These are phyloP conservation scores for Phyllosticta citribraziliensis DNA, from an alignment of 2,329 filamentous ascomycete species.

Conservation along the genomic window DNA sequence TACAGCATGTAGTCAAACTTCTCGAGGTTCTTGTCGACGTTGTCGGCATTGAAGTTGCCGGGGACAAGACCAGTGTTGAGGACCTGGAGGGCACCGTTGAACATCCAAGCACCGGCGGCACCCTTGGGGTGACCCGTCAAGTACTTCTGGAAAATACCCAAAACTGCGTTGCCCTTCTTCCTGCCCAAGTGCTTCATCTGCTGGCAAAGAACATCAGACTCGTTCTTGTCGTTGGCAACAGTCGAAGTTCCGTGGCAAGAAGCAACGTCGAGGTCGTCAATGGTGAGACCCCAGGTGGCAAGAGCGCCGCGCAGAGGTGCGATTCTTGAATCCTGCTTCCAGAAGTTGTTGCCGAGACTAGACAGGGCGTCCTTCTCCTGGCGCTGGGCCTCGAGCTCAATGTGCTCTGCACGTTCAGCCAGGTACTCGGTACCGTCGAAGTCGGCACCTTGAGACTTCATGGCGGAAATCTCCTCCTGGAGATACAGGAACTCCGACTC, in stretches of 20 bases:
- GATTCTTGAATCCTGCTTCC: slow-evolving; percentile 90
- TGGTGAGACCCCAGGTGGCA: slow-evolving; percentile 94
- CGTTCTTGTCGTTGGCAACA: slow-evolving; percentile 98
- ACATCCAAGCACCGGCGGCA: slow-evolving; percentile 98
- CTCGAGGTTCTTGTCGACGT: slow-evolving; percentile 93
- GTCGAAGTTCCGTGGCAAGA: slow-evolving; percentile 99
- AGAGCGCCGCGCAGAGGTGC: slow-evolving; percentile 91
- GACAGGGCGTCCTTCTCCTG: slow-evolving; percentile 89
- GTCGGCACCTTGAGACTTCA: slow-evolving; percentile 62
- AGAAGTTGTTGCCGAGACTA: slow-evolving; percentile 96
- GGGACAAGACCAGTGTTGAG: slow-evolving; percentile 90
- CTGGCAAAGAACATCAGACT: slow-evolving; percentile 93
- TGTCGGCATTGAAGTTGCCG: slow-evolving; percentile 94
- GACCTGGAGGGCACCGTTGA: slow-evolving; percentile 95
- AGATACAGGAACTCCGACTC: slow-evolving; percentile 90
- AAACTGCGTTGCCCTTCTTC: slow-evolving; percentile 87
- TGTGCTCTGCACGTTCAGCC: slow-evolving; percentile 73
- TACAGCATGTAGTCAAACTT: slow-evolving; percentile 97
- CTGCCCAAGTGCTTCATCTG: slow-evolving; percentile 92
- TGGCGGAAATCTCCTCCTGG: slow-evolving; percentile 82
- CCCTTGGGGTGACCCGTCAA: slow-evolving; percentile 98
- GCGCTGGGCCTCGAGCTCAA: slow-evolving; percentile 75
- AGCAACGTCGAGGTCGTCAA: slow-evolving; percentile 88
- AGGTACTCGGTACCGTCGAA: slow-evolving; percentile 81
- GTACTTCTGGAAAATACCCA: slow-evolving; percentile 99